phyloP scores from a whole-genome alignment of 352 stramenopile genomes.

The Phytophthora meadii region DNA sequence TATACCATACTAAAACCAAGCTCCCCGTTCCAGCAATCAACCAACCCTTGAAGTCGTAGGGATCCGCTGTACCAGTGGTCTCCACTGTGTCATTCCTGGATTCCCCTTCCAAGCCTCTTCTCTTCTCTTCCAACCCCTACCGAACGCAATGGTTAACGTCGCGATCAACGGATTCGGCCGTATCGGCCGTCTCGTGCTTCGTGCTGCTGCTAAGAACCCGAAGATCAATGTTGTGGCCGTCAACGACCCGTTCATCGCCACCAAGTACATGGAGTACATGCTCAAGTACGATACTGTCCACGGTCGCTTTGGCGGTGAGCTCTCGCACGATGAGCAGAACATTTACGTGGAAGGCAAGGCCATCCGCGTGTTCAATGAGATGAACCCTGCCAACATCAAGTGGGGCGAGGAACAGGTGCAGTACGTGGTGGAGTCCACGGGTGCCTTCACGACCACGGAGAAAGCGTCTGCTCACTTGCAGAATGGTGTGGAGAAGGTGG shows the following conservation, averaged over 20 bases:
- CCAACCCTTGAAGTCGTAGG: conserved; percentile 18
- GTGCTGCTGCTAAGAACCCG: conserved; percentile 87
- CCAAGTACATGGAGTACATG: conserved; percentile 98
- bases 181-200: too few species aligned
- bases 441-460: conserved; percentile 86
- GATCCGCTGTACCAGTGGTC: conserved; percentile 9
- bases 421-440: conserved; percentile 95
- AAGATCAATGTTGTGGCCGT: conserved; percentile 93
- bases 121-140: not conserved
- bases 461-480: conserved; percentile 93
- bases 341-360: conserved; percentile 94
- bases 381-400: conserved; percentile 94
- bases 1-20: conserved; percentile 18
- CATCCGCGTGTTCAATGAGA: conserved; percentile 95
- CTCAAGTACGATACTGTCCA: conserved; percentile 94
- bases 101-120: conserved; percentile 46
- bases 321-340: conserved; percentile 82
- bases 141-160: conserved; percentile 67
- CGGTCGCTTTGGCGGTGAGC: conserved; percentile 36
- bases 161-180: conserved; percentile 94
- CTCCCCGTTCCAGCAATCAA: conserved; percentile 12
- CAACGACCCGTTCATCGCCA: conserved; percentile 96
- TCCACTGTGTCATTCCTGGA: conserved; percentile 42
- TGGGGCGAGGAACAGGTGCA: conserved; percentile 92
- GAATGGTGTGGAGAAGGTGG: conserved; percentile 96